A percentile compares a stretch with the other conserved stretches of the same genome.
Evolutionary conservation across 164 flowering plant species (phyloP).

Genomic region (Tinospora cordifolia): DNA sequence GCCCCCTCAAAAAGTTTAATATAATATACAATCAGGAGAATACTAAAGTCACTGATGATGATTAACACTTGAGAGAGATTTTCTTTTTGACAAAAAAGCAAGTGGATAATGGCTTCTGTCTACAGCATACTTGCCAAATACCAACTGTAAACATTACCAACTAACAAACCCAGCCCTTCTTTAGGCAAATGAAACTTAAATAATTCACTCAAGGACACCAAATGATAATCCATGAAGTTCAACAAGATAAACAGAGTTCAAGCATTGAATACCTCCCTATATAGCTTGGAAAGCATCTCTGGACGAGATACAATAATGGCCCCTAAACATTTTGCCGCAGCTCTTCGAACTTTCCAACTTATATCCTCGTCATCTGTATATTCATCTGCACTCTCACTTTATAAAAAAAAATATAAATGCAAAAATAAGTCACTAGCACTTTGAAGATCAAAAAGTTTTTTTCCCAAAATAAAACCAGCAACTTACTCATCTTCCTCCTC

Average conservation of each 20-base stretch:
- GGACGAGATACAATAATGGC: conserved; percentile 96
- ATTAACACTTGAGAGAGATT: too few relatives aligned
- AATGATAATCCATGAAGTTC: background rate
- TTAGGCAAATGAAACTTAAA: background rate
- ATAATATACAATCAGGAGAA: too few relatives aligned
- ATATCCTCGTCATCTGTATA: conserved; percentile 97
- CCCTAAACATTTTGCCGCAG: conserved; percentile 95
- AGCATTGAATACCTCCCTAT: conserved; percentile 53
- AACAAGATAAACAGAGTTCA: background rate
- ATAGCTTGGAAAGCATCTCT: conserved; percentile 82
- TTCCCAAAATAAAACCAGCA: conserved; percentile 1
- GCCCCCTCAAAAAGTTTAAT: too few relatives aligned
- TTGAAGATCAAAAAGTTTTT: background rate
- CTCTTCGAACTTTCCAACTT: conserved; percentile 99
- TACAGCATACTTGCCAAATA: background rate
- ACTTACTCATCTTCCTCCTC: conserved; percentile 98
- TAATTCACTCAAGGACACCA: background rate
- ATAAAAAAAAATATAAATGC: conserved; percentile 6
- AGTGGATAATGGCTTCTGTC: background rate
- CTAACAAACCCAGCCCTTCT: background rate
- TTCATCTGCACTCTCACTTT: conserved; percentile 90
- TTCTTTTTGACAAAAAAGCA: too few relatives aligned
- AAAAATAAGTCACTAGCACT: background rate
- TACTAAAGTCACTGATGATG: too few relatives aligned
- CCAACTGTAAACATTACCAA: background rate